Evolutionary conservation across 768 basidiomycete genomes (phyloP).

Genomic region (Calocybe gangraenosa): DNA sequence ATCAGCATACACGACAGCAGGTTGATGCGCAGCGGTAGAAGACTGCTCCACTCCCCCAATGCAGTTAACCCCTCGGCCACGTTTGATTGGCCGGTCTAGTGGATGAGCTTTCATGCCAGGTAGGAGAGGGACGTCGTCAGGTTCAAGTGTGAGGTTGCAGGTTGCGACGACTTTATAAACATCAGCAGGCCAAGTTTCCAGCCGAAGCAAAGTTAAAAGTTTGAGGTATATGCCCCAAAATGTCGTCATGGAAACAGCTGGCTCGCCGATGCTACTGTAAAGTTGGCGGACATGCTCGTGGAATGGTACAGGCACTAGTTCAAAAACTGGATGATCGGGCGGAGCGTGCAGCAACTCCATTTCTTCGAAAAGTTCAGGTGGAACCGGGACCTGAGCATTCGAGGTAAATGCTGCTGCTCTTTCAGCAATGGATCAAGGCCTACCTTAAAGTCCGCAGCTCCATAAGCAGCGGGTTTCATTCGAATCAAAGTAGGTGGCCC

Average conservation of each 20-base stretch:
- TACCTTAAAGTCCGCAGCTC: constrained; percentile 29
- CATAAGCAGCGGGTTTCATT: constrained; percentile 20
- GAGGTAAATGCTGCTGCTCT: not conserved
- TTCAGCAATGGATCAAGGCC: not conserved
- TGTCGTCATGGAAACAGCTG: constrained; percentile 6
- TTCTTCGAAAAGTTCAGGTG: constrained; percentile 12
- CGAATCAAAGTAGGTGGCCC: constrained; percentile 26
- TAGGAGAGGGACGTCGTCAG: constrained; percentile 8
- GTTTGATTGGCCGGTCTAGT: constrained; percentile 6
- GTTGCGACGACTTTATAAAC: not conserved
- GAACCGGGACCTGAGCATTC: constrained; percentile 13
- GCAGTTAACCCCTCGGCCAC: not conserved
- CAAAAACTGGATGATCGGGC: constrained; percentile 16
- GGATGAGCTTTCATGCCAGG: constrained; percentile 7
- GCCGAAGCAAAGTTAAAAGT: not conserved
- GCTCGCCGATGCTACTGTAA: constrained; percentile 13
- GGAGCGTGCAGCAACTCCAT: constrained; percentile 16
- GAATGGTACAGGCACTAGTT: constrained; percentile 16
- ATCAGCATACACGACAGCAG: constrained; percentile 2
- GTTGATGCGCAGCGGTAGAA: constrained; percentile 5
- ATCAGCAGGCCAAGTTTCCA: not conserved
- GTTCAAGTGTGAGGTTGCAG: constrained; percentile 6
- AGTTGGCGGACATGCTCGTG: constrained; percentile 3
- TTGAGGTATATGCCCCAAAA: constrained; percentile 13
- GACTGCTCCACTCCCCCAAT: not conserved